Conservation (phyloP, 208 protist genomes). For the Acanthamoeba quina region DNA sequence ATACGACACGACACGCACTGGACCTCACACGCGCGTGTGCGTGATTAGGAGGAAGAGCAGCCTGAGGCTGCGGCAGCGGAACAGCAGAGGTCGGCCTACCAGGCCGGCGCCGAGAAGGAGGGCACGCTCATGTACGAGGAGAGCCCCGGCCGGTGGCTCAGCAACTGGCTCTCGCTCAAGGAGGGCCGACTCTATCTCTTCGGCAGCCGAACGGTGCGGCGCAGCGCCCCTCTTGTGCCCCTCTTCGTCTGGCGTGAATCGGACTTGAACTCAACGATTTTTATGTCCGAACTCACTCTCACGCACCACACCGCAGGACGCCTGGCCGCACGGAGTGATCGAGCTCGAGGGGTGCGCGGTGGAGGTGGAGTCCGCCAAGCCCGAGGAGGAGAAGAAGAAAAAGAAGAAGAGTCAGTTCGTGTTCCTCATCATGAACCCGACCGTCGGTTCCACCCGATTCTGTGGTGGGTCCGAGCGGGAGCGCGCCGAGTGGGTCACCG, state of each 20-base stretch:
- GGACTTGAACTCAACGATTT: neutral
- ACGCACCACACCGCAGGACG: neutral
- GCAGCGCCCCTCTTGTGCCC: neutral
- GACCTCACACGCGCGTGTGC: neutral
- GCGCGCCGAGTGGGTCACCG: constrained; percentile 31
- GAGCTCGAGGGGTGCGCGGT: constrained; percentile 38
- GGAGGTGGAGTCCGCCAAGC: constrained; percentile 16
- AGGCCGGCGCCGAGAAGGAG: constrained; percentile 24
- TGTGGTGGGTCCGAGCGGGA: constrained; percentile 16
- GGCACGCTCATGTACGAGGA: constrained; percentile 45
- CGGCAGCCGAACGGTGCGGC: constrained; percentile 5
- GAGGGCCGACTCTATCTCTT: constrained; percentile 44
- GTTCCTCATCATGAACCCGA: constrained; percentile 50
- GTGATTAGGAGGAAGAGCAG: neutral
- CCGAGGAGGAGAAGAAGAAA: constrained; percentile 49
- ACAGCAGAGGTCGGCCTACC: constrained; percentile 4
- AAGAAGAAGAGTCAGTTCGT: constrained; percentile 55
- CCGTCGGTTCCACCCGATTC: constrained; percentile 13
- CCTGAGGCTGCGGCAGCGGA: neutral
- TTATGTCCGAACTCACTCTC: no score
- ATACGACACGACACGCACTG: neutral
- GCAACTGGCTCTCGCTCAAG: constrained; percentile 54
- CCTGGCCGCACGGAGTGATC: constrained; percentile 48
- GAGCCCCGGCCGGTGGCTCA: constrained; percentile 30
- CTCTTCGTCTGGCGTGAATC: neutral